phyloP scores from a whole-genome alignment of 1,139 yeast species.

The Pichia cactophila region DNA sequence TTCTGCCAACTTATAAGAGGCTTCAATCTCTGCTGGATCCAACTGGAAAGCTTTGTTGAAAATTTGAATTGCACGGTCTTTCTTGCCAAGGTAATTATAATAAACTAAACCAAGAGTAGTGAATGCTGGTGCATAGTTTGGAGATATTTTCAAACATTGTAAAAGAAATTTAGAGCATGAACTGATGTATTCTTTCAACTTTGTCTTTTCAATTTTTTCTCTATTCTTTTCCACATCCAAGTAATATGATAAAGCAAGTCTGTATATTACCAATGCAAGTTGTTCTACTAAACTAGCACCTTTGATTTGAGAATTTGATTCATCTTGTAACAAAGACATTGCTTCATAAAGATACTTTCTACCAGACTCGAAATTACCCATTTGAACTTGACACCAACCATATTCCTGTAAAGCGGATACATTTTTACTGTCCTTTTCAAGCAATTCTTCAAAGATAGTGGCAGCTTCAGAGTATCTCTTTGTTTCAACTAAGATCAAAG shows the following conservation, averaged over 20 bases:
- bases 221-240: constrained; percentile 9
- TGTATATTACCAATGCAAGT: constrained; percentile 11
- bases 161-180: constrained; percentile 46
- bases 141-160: constrained; percentile 54
- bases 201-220: background rate
- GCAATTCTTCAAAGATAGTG: constrained; percentile 34
- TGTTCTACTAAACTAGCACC: constrained; percentile 6
- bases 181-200: constrained; percentile 22
- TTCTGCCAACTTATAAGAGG: constrained; percentile 67
- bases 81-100: constrained; percentile 48
- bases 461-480: constrained; percentile 55
- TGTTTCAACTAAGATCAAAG: constrained; percentile 64
- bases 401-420: constrained; percentile 59
- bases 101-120: constrained; percentile 75
- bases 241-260: constrained; percentile 14
- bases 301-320: background rate
- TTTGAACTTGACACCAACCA: constrained; percentile 69
- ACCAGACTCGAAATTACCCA: constrained; percentile 48
- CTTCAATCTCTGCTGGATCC: constrained; percentile 63
- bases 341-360: constrained; percentile 32
- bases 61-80: constrained; percentile 71
- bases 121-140: constrained; percentile 66
- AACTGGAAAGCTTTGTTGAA: constrained; percentile 86
- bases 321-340: constrained; percentile 7
- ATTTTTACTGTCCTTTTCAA: constrained; percentile 44